Evolutionary conservation across 2,329 filamentous ascomycete species (phyloP), one percentile per base, ranked within the genome.

Genomic region (Colletotrichum chlorophyti): DNA sequence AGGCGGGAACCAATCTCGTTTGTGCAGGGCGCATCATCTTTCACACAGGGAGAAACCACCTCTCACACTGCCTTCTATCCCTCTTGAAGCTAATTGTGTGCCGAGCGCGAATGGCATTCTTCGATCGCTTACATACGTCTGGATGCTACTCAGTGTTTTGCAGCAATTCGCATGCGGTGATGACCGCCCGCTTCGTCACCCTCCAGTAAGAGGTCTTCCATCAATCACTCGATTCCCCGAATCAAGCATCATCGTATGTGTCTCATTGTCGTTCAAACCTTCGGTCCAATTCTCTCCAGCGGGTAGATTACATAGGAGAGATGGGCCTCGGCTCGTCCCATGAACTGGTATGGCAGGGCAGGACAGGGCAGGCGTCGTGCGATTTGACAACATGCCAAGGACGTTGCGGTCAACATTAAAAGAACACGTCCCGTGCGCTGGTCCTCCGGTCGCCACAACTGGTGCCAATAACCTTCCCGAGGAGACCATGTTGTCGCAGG

Each of bases 1-100:
- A 55, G 51, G 55, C 51, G 55, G 55, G 55, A 55, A 59, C 51
- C 51, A 54, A 59, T 59, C 43, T 55, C 17, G 37, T n/a, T n/a
- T n/a, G n/a, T n/a, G n/a, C 37, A 49, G 37, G 35, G 43, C 38
- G 55, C 55, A 59, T 23, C 23, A 31, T 24, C 29, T 29, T 45
- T 31, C 37, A 17, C 43, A 55, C 55, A 59, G 55, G 51, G 43
- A 31, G n/a, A 6, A 26, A 37, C 27, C 21, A 7, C 4, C 15
- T 15, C 38, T 43, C 37, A 45, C 55, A 59, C 55, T 31, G 19
- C 17, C 29, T 50, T 17, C n/a, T 17, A 48, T 19, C 23, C 51
- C 26, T 6, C 10, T 35, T 41, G 11, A 24, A 42, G 26, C 21
- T 21, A n/a, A n/a, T n/a, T n/a, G n/a, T n/a, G n/a, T n/a, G n/a